A percentile compares a stretch with the other conserved stretches of the same genome.
phyloP scores from a whole-genome alignment of 441 rosid genomes.

The Jatropha multifida region DNA sequence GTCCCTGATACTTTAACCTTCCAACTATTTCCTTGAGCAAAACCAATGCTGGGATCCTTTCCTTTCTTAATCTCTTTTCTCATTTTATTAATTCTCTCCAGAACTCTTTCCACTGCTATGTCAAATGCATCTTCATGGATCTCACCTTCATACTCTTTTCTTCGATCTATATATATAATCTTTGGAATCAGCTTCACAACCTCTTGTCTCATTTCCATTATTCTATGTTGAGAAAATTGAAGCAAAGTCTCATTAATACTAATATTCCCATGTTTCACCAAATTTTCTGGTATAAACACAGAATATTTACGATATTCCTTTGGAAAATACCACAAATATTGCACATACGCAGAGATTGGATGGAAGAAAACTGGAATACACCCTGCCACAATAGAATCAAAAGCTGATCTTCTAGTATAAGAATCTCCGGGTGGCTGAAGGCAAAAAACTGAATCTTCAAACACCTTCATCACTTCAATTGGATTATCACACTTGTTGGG shows the following conservation, averaged over 20 bases:
- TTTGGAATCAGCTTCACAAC: slow-evolving; percentile 36
- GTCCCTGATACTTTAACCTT: slow-evolving; percentile 13
- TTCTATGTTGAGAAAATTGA: slow-evolving; percentile 8
- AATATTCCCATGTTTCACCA: slow-evolving; percentile 17
- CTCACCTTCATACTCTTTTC: slow-evolving; percentile 20
- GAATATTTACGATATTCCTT: slow-evolving; percentile 51
- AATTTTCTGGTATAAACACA: slow-evolving; percentile 52
- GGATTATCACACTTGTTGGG: slow-evolving; percentile 51
- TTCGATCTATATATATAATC: slow-evolving; percentile 34
- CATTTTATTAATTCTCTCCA: slow-evolving; percentile 37
- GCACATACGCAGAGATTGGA: slow-evolving; percentile 67
- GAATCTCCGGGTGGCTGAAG: slow-evolving; percentile 85
- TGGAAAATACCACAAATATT: slow-evolving; percentile 78
- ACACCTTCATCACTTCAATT: slow-evolving; percentile 44
- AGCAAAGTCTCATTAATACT: slow-evolving; percentile 22
- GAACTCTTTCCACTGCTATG: slow-evolving; percentile 44
- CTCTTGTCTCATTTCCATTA: slow-evolving; percentile 28
- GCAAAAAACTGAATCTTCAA: slow-evolving; percentile 56
- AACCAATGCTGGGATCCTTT: slow-evolving; percentile 30
- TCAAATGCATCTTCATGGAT: slow-evolving; percentile 59
- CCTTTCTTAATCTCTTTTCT: slow-evolving; percentile 29
- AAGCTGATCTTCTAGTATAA: slow-evolving; percentile 70
- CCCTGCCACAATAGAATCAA: slow-evolving; percentile 70
- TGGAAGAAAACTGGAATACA: slow-evolving; percentile 88
- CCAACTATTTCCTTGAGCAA: slow-evolving; percentile 16